phyloP scores from a whole-genome alignment of 1,284 basidiomycete genomes.

The Athelia sp. region DNA sequence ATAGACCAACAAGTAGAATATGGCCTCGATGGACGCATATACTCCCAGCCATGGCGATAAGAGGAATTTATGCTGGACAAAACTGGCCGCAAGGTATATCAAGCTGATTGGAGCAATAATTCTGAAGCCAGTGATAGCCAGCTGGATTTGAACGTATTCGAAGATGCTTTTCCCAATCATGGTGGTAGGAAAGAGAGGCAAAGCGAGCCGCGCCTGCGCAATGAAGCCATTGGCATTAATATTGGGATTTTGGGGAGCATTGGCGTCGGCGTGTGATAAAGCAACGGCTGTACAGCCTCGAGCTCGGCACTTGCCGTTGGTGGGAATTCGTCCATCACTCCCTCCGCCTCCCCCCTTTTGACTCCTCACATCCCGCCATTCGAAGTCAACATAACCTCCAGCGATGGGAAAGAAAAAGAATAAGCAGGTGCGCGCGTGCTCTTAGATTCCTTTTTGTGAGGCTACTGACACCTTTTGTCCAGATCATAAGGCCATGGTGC shows the following conservation, averaged over 20 bases:
- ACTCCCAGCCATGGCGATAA: slow-evolving; percentile 19
- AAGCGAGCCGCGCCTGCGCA: too few relatives aligned
- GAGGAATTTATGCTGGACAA: neutral
- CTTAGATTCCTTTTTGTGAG: neutral
- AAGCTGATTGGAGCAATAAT: neutral
- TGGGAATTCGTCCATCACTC: too few relatives aligned
- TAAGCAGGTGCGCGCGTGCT: slow-evolving; percentile 26
- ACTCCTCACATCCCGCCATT: too few relatives aligned
- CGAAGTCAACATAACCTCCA: slow-evolving; percentile 3
- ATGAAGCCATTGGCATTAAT: too few relatives aligned
- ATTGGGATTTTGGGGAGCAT: too few relatives aligned
- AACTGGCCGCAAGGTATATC: neutral
- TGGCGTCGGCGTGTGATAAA: too few relatives aligned
- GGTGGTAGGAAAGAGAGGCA: neutral
- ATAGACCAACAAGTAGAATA: slow-evolving; percentile 47
- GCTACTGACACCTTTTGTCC: slow-evolving; percentile 6
- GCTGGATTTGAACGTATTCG: neutral
- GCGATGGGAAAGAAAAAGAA: slow-evolving; percentile 44
- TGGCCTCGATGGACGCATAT: slow-evolving; percentile 37
- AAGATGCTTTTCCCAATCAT: neutral
- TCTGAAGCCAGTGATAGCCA: neutral
- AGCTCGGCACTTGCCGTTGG: too few relatives aligned
- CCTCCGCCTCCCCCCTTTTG: too few relatives aligned
- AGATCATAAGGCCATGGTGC: slow-evolving; percentile 92
- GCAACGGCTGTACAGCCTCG: too few relatives aligned